phyloP scores from a whole-genome alignment of 2,329 filamentous ascomycete genomes.

The Neocatenulostroma microsporum region DNA sequence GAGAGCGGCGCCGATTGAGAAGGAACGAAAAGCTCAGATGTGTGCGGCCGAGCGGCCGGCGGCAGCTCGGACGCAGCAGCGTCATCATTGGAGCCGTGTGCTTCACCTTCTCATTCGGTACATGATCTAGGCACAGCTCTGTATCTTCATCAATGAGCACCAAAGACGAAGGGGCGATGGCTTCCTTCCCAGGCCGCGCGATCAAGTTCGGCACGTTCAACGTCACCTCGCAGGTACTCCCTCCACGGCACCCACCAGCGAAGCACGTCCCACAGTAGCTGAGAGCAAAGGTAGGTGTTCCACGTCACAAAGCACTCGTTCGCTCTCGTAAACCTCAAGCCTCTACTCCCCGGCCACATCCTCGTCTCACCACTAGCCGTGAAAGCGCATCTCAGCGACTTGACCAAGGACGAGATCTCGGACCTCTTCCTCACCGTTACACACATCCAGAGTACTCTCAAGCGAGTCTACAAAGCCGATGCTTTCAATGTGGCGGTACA shows the following conservation, averaged over 20 bases:
- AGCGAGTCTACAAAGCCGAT: conserved; percentile 54
- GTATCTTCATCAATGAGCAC: too few species aligned
- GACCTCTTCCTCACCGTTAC: conserved; percentile 79
- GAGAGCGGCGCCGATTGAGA: too few species aligned
- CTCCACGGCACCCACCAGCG: background rate
- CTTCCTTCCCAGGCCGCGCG: conserved; percentile 33
- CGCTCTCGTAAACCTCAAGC: conserved; percentile 91
- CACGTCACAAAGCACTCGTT: conserved; percentile 71
- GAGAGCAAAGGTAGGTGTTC: conserved; percentile 60
- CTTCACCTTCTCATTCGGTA: too few species aligned
- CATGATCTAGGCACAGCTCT: too few species aligned
- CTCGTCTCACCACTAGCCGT: conserved; percentile 72
- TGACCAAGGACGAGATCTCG: conserved; percentile 61
- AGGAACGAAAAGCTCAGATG: too few species aligned
- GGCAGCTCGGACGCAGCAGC: too few species aligned
- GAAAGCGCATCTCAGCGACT: conserved; percentile 61
- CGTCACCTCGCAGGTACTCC: conserved; percentile 37
- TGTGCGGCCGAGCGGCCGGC: too few species aligned
- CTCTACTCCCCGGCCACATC: conserved; percentile 85
- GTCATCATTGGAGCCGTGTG: too few species aligned
- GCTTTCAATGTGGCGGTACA: conserved; percentile 94
- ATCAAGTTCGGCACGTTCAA: conserved; percentile 39
- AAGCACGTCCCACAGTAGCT: conserved; percentile 7
- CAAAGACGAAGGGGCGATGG: conserved; percentile 19
- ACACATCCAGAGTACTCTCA: conserved; percentile 67